Percentiles rank a stretch among this genome's conserved stretches.
phyloP scores from a whole-genome alignment of 2,329 filamentous ascomycete genomes.

The Aspergillus brunneoviolaceus region DNA sequence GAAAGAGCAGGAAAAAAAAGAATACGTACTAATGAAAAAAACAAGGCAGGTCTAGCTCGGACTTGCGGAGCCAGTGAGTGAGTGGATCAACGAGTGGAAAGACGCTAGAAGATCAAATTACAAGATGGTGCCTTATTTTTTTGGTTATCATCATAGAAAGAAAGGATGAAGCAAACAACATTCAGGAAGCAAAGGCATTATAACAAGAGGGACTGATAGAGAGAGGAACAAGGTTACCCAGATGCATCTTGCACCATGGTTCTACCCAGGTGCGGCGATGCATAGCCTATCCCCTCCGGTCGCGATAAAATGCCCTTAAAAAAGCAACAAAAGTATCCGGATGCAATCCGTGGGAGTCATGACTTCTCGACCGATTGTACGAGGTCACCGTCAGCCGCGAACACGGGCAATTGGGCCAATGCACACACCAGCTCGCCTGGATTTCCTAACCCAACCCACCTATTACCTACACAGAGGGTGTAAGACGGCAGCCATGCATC shows the following conservation, averaged over 20 bases:
- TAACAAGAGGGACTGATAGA: neutral
- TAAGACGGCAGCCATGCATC: neutral
- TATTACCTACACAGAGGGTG: too few relatives aligned
- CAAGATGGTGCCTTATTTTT: neutral
- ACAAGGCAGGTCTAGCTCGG: constrained; percentile 5
- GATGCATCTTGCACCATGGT: neutral
- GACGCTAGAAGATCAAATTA: neutral
- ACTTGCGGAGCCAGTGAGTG: neutral
- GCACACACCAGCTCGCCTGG: neutral
- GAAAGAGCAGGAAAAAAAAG: neutral
- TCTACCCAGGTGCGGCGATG: neutral
- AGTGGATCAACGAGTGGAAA: neutral
- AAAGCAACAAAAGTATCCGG: neutral
- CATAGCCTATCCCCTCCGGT: neutral
- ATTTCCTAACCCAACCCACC: neutral
- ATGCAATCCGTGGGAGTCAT: neutral
- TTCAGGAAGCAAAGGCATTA: neutral
- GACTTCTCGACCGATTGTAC: neutral
- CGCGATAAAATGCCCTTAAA: neutral
- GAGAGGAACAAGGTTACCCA: neutral
- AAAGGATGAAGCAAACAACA: neutral
- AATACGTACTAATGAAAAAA: neutral
- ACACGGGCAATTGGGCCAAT: neutral
- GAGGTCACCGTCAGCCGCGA: neutral
- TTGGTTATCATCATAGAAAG: neutral